These are phyloP conservation scores for Lachnellula occidentalis DNA, from an alignment of 2,329 filamentous ascomycete species.

Conservation along the genomic window DNA sequence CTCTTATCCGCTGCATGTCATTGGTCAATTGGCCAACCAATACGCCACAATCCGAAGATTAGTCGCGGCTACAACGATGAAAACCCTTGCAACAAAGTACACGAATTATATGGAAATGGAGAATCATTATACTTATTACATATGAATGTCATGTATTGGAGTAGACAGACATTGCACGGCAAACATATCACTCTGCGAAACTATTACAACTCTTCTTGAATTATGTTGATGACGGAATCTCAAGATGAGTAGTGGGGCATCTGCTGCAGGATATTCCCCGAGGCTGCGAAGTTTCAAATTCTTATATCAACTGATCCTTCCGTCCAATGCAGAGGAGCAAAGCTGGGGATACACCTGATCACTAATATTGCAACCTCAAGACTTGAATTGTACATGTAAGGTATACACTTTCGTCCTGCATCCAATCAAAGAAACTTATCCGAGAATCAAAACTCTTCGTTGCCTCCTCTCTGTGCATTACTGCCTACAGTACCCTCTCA, in stretches of 20 bases:
- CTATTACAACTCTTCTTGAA: not conserved
- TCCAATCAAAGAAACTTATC: not conserved
- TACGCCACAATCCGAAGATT: not conserved
- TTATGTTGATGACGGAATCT: too few relatives aligned
- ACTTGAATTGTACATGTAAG: not conserved
- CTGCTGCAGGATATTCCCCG: too few relatives aligned
- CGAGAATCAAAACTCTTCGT: not conserved
- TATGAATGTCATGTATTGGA: too few relatives aligned
- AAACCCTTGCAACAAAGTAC: not conserved
- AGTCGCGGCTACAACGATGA: too few relatives aligned
- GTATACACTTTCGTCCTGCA: not conserved
- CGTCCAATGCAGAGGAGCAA: not conserved
- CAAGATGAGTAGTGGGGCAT: not conserved
- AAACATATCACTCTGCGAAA: too few relatives aligned
- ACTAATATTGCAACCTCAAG: too few relatives aligned
- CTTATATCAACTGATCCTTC: slow-evolving; percentile 1
- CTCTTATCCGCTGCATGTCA: too few relatives aligned
- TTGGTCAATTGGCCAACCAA: not conserved
- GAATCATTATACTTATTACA: too few relatives aligned
- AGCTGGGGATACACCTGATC: not conserved
- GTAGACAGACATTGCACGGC: too few relatives aligned
- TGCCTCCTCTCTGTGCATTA: slow-evolving; percentile 5
- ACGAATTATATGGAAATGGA: not conserved
- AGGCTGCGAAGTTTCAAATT: not conserved
- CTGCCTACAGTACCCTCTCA: slow-evolving; percentile 5